A percentile compares a stretch with the other conserved stretches of the same genome.
These are phyloP conservation scores for Biscutella laevigata DNA, from an alignment of 441 rosid species.

Conservation along the genomic window DNA sequence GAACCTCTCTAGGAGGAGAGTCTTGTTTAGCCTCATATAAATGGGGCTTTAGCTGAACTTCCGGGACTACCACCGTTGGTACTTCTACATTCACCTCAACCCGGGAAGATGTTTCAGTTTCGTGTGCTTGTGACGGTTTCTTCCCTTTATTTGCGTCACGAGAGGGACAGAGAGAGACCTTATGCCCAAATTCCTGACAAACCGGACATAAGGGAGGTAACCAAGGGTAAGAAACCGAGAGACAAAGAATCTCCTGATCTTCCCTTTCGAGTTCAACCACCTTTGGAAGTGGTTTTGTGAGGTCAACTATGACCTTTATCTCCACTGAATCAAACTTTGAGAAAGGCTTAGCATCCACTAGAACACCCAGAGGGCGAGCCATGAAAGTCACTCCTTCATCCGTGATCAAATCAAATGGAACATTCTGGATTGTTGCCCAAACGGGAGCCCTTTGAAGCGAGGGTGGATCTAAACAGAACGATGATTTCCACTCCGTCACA, in stretches of 20 bases:
- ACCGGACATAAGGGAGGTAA: neutral
- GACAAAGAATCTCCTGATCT: neutral
- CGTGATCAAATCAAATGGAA: neutral
- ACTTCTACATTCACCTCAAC: too few relatives aligned
- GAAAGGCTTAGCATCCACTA: neutral
- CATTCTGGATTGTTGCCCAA: neutral
- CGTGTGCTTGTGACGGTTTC: too few relatives aligned
- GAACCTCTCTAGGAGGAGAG: too few relatives aligned
- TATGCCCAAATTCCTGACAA: neutral
- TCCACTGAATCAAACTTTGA: neutral
- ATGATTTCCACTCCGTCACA: neutral
- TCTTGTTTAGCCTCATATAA: too few relatives aligned
- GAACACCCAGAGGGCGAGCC: neutral
- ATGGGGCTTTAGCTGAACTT: too few relatives aligned
- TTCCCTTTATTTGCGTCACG: too few relatives aligned
- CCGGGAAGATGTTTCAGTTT: too few relatives aligned
- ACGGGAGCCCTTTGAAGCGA: neutral
- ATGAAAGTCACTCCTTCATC: neutral
- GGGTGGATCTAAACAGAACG: neutral
- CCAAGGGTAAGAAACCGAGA: neutral
- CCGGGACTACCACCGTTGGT: too few relatives aligned
- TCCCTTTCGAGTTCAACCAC: neutral
- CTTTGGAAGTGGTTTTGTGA: neutral
- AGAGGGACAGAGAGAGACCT: neutral
- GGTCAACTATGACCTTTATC: neutral